Percentiles rank a stretch among this genome's conserved stretches.
phyloP scores from a whole-genome alignment of 208 protist genomes.

The Herpetomonas samuelpessoai region DNA sequence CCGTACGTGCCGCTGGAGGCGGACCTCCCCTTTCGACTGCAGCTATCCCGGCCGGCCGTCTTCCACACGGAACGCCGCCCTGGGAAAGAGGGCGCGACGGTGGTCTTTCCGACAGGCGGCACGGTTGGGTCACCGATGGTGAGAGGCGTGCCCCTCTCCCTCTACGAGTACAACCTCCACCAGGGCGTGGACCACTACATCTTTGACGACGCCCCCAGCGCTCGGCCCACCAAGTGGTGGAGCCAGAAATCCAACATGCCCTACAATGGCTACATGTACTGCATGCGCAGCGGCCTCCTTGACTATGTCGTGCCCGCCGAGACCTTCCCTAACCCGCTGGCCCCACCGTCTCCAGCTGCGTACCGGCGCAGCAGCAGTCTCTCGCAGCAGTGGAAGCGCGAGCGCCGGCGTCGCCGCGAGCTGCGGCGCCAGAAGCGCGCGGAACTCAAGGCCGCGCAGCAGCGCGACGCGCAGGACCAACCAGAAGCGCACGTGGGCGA shows the following conservation, averaged over 20 bases:
- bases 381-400: slow-evolving; percentile 14
- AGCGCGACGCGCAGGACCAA: not conserved
- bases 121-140: slow-evolving; percentile 80
- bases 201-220: slow-evolving; percentile 80
- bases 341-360: slow-evolving; percentile 15
- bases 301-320: slow-evolving; percentile 55
- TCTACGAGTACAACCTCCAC: slow-evolving; percentile 78
- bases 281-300: slow-evolving; percentile 65
- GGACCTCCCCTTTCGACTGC: slow-evolving; percentile 80
- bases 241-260: slow-evolving; percentile 88
- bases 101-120: slow-evolving; percentile 53
- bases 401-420: slow-evolving; percentile 1
- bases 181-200: slow-evolving; percentile 86
- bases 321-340: slow-evolving; percentile 57
- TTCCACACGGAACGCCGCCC: slow-evolving; percentile 19
- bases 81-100: not conserved
- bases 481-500: slow-evolving; percentile 2
- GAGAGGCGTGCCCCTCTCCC: slow-evolving; percentile 46
- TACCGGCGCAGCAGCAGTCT: slow-evolving; percentile 5
- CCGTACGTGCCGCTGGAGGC: slow-evolving; percentile 84
- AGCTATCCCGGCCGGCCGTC: slow-evolving; percentile 70
- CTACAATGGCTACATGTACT: slow-evolving; percentile 85
- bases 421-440: not conserved
- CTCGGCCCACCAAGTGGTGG: slow-evolving; percentile 86
- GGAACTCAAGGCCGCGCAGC: not conserved